Evolutionary conservation across 306 rosid species (phyloP).

Genomic region (Acacia confusa): DNA sequence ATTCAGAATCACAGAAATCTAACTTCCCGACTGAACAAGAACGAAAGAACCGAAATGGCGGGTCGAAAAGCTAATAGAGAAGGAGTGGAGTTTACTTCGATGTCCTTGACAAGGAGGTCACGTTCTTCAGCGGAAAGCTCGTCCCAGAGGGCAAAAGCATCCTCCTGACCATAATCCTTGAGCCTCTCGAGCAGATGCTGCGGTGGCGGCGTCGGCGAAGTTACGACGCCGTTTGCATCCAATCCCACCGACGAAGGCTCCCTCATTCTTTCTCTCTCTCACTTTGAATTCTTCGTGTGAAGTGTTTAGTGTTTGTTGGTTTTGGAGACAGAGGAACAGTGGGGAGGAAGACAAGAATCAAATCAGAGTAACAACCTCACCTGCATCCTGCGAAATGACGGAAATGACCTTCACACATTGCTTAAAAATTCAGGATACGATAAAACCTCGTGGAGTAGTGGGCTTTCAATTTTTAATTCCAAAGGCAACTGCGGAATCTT

Average conservation of each 20-base stretch:
- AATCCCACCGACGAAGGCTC: constrained; percentile 49
- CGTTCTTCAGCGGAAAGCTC: constrained; percentile 87
- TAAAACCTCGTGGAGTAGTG: background rate
- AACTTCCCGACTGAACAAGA: background rate
- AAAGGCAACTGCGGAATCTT: background rate
- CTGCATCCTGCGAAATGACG: constrained; percentile 26
- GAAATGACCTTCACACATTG: constrained; percentile 12
- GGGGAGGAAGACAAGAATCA: constrained; percentile 55
- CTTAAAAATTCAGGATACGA: background rate
- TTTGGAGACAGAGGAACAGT: constrained; percentile 42
- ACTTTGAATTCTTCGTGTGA: background rate
- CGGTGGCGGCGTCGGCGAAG: constrained; percentile 52
- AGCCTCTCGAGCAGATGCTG: constrained; percentile 83
- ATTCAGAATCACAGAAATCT: background rate
- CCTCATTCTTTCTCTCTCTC: constrained; percentile 33
- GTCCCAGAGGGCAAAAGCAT: constrained; percentile 87
- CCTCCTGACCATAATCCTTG: constrained; percentile 97
- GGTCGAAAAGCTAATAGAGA: background rate
- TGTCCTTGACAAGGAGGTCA: constrained; percentile 76
- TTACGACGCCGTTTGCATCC: constrained; percentile 45
- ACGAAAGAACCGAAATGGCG: background rate
- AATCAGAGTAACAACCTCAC: constrained; percentile 38
- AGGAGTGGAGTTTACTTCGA: constrained; percentile 49
- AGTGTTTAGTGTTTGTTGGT: background rate
- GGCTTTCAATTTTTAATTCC: background rate